These are phyloP conservation scores for Boletellus ananiceps DNA, from an alignment of 768 basidiomycete genomes.

Conservation along the genomic window DNA sequence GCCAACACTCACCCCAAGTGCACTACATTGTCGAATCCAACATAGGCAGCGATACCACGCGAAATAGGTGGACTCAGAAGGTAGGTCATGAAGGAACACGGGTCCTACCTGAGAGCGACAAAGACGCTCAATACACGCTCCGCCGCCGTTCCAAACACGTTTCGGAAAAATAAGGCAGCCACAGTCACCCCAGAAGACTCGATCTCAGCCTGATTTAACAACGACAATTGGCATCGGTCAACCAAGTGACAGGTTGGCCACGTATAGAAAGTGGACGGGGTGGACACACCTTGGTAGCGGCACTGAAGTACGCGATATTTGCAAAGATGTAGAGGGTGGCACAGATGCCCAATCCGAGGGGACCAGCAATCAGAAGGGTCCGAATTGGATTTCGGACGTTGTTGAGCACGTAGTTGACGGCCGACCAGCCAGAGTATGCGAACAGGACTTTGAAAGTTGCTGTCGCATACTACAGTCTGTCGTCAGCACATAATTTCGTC, in stretches of 20 bases:
- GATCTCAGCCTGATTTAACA: constrained; percentile 38
- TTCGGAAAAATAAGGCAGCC: constrained; percentile 55
- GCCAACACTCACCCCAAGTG: constrained; percentile 30
- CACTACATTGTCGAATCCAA: constrained; percentile 22
- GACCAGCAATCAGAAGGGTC: constrained; percentile 59
- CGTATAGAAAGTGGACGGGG: too few species aligned
- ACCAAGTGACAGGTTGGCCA: not conserved
- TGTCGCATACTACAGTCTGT: constrained; percentile 47
- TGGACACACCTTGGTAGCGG: constrained; percentile 19
- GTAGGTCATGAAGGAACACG: not conserved
- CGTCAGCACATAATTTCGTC: not conserved
- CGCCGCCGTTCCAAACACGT: constrained; percentile 52
- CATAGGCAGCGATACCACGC: not conserved
- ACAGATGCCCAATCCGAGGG: constrained; percentile 53
- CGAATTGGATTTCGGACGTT: constrained; percentile 56
- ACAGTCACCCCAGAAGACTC: constrained; percentile 47
- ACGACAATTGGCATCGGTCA: not conserved
- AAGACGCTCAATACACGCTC: constrained; percentile 54
- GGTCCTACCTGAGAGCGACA: constrained; percentile 48
- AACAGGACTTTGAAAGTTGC: constrained; percentile 56
- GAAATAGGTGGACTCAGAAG: not conserved
- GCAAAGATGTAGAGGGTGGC: constrained; percentile 50
- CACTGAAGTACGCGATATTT: constrained; percentile 55
- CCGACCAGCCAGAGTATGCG: constrained; percentile 49
- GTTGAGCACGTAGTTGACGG: constrained; percentile 56